These are phyloP conservation scores for Trichaptum fuscoviolaceum DNA, from an alignment of 768 basidiomycete species.

Conservation along the genomic window DNA sequence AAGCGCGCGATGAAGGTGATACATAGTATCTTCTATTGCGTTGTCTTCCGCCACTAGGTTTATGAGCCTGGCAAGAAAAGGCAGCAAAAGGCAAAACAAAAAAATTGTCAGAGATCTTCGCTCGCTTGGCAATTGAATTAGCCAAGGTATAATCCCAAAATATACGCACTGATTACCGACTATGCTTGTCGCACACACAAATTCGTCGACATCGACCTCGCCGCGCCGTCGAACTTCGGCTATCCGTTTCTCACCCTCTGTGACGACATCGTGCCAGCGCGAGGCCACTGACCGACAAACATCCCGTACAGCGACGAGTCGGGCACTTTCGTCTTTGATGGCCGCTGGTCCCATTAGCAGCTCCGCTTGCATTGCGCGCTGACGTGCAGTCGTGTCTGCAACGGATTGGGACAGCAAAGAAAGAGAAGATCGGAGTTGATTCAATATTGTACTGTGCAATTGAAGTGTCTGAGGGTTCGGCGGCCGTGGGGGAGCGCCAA, in stretches of 20 bases:
- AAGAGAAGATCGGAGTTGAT: conserved; percentile 67
- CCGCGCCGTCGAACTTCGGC: conserved; percentile 75
- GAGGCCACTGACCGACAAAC: conserved; percentile 80
- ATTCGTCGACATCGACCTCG: conserved; percentile 92
- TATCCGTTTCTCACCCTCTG: conserved; percentile 66
- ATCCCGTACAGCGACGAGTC: conserved; percentile 87
- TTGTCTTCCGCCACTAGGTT: conserved; percentile 99
- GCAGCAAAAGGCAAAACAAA: background rate
- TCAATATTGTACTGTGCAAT: conserved; percentile 72
- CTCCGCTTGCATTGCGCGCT: conserved; percentile 79
- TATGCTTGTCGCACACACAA: conserved; percentile 92
- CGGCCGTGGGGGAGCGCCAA: conserved; percentile 66
- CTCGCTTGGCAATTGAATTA: conserved; percentile 4
- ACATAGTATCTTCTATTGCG: conserved; percentile 97
- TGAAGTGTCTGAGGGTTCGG: conserved; percentile 86
- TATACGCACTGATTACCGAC: conserved; percentile 90
- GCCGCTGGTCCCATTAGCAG: conserved; percentile 88
- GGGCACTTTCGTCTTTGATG: conserved; percentile 92
- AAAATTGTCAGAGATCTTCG: conserved; percentile 3
- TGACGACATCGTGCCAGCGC: conserved; percentile 58
- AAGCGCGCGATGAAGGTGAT: conserved; percentile 90
- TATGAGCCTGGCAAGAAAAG: conserved; percentile 58
- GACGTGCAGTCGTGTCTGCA: conserved; percentile 61
- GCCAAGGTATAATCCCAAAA: conserved; percentile 11
- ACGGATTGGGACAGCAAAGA: conserved; percentile 63